Conservation (phyloP, 306 rosid species). For the Vachellia pachyceras region DNA sequence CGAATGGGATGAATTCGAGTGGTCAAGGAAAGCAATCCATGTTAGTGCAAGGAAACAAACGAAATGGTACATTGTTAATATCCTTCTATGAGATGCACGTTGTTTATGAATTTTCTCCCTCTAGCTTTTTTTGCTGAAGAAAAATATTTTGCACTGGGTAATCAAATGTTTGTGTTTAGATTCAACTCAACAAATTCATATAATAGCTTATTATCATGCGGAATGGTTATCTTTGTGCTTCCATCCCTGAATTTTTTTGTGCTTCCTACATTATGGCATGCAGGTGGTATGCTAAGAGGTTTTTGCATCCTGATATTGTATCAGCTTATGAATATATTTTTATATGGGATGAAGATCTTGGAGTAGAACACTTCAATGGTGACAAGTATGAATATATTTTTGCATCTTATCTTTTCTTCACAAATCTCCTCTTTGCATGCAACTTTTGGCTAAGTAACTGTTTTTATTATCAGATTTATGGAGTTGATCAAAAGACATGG, state of each 20-base stretch:
- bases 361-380: conserved; percentile 85
- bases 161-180: conserved; percentile 26
- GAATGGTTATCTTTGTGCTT: conserved; percentile 30
- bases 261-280: conserved; percentile 41
- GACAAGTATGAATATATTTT: conserved; percentile 59
- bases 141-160: conserved; percentile 1
- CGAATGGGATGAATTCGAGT: conserved; percentile 95
- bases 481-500: conserved; percentile 79
- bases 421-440: conserved; percentile 33
- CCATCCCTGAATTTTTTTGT: conserved; percentile 19
- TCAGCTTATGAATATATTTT: conserved; percentile 91
- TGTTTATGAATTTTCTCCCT: neutral
- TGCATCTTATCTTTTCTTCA: conserved; percentile 20
- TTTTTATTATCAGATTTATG: conserved; percentile 67
- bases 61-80: conserved; percentile 27
- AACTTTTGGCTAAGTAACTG: conserved; percentile 34
- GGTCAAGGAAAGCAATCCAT: conserved; percentile 95
- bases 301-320: conserved; percentile 95
- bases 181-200: conserved; percentile 19
- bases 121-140: neutral
- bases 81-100: neutral
- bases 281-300: conserved; percentile 99
- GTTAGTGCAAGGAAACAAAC: conserved; percentile 85
- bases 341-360: conserved; percentile 99
- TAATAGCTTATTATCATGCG: conserved; percentile 4